phyloP scores from a whole-genome alignment of 257 asterid genomes.

The Solanum raphanifolium region DNA sequence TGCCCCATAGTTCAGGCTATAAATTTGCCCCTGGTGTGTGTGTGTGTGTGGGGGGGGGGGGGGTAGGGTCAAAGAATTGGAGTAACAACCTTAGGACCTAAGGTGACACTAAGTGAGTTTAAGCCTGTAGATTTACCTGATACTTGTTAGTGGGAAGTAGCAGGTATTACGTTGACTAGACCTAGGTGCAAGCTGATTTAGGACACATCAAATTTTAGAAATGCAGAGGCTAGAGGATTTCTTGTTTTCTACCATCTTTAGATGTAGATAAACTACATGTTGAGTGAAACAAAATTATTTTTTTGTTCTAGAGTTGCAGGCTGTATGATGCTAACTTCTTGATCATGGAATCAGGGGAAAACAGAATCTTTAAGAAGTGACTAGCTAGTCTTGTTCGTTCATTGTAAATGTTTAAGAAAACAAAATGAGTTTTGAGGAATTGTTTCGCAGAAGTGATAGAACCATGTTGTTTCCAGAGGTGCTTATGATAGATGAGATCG shows the following conservation, averaged over 20 bases:
- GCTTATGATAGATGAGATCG: neutral
- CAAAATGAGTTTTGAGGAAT: neutral
- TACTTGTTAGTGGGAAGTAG: neutral
- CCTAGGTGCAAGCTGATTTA: neutral
- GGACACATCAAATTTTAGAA: neutral
- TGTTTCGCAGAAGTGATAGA: neutral
- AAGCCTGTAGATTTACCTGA: no score
- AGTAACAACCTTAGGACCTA: neutral
- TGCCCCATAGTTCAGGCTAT: neutral
- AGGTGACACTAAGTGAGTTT: no score
- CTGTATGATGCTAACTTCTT: neutral
- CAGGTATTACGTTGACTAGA: neutral
- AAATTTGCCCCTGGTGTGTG: neutral
- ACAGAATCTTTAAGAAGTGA: neutral
- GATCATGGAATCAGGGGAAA: neutral
- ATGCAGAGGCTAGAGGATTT: neutral
- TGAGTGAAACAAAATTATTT: neutral
- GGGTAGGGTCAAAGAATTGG: neutral
- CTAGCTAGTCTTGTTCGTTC: neutral
- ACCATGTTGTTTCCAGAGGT: neutral
- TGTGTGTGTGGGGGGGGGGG: rapidly evolving
- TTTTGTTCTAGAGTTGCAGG: neutral
- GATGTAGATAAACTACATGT: neutral
- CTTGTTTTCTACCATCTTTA: neutral
- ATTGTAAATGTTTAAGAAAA: neutral